These are phyloP conservation scores for Ustulina deusta DNA, from an alignment of 2,329 filamentous ascomycete genomes.

Conservation along the genomic window DNA sequence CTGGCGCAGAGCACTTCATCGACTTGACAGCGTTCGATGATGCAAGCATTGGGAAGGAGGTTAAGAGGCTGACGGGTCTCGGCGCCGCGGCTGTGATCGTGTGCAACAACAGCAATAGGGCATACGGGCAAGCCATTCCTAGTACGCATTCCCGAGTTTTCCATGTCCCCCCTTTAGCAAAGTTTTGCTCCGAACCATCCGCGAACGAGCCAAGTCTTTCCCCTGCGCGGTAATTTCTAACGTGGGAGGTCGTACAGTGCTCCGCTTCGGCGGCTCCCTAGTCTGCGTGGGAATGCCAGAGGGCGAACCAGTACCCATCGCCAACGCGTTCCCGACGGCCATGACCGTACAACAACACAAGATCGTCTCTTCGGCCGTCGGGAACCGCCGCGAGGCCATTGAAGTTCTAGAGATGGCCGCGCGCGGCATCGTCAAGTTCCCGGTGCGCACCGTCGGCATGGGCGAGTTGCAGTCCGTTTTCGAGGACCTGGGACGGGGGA, in stretches of 20 bases:
- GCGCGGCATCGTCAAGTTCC: conserved; percentile 36
- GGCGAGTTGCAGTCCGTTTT: conserved; percentile 36
- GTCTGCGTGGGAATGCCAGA: conserved; percentile 40
- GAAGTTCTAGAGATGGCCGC: conserved; percentile 37
- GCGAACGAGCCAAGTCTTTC: neutral
- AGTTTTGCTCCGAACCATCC: neutral
- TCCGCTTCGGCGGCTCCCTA: conserved; percentile 36
- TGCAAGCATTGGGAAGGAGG: conserved; percentile 30
- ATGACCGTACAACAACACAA: conserved; percentile 23
- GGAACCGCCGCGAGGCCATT: conserved; percentile 38
- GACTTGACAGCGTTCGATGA: conserved; percentile 36
- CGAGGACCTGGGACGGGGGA: conserved; percentile 30
- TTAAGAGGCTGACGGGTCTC: conserved; percentile 36
- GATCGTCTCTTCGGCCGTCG: conserved; percentile 33
- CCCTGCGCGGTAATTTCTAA: neutral
- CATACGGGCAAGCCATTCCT: conserved; percentile 33
- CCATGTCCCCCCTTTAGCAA: neutral
- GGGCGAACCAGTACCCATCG: conserved; percentile 34
- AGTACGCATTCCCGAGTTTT: neutral
- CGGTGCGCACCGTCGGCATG: conserved; percentile 35
- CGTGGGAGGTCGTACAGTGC: conserved; percentile 7
- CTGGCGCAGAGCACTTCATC: conserved; percentile 40
- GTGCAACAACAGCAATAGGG: conserved; percentile 35
- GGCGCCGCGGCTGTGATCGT: conserved; percentile 38
- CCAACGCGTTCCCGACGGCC: conserved; percentile 17